Base-by-base conservation (phyloP, 805 yeast genomes). In the Candida ovalis region DNA sequence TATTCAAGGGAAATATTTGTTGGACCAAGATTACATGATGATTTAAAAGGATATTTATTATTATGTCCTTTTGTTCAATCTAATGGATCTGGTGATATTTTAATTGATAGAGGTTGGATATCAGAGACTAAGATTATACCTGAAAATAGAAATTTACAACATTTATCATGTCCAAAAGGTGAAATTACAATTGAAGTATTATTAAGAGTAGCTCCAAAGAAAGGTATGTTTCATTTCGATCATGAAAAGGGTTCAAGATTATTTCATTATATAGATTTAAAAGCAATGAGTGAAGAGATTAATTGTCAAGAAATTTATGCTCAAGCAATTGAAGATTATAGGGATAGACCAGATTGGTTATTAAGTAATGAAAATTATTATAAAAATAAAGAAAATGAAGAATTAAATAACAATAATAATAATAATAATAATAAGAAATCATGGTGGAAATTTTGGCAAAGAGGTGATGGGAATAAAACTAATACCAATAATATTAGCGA, bases 21-120 rank as follows among this genome's bases (percentile, higher is more conserved):
- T 45, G 98, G 98, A 0, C 98, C 99, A 5, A 76, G 97, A 54
- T 73, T 86, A 43, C 75, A 76, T 54, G 82, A 88, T 52, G 88
- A 84, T 40, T 76, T 74, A 4, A 77, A 81, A 48, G 99, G 99
- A 1, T 94, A 88, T 64, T 68, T 79, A 22, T 75, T 92, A 5
- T 80, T 87, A 27, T 85, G 95, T 5, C 98, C 99, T 12, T 80
- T 94, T 58, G 76, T 81, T 22, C 79, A 96, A 51, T 71, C 80
- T 3, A 82, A 80, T 51, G 87, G 89, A 22, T 94, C 90, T 1
- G 78, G 83, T 42, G 91, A 87, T 45, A 72, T 94, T 17, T 70
- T 94, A 46, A 77, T 94, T 25, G 95, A 88, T 63, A 78, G 99
- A 55, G 99, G 99, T 15, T 94, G 97, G 96, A 81, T 94, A 41